phyloP scores from a whole-genome alignment of 1,284 basidiomycete genomes.

The Boletellus sp. region DNA sequence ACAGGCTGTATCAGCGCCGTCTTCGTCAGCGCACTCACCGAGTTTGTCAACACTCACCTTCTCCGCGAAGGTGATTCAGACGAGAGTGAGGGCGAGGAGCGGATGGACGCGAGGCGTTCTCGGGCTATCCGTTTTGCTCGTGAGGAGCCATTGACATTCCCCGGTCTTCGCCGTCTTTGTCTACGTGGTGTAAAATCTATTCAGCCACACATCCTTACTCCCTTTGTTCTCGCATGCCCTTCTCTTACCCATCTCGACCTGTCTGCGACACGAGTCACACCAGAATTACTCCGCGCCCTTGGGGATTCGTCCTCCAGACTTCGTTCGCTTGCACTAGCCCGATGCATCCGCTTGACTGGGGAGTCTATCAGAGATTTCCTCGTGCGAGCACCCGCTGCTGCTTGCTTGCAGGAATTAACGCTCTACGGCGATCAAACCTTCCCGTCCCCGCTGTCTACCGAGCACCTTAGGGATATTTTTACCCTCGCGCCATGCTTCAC shows the following conservation, averaged over 20 bases:
- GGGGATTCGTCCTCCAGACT: conserved; percentile 68
- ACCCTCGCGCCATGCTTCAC: conserved; percentile 78
- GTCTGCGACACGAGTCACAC: conserved; percentile 79
- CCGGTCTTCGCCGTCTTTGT: conserved; percentile 79
- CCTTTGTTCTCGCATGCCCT: conserved; percentile 84
- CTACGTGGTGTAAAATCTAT: conserved; percentile 82
- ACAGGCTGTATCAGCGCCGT: conserved; percentile 92
- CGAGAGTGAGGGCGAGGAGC: conserved; percentile 43
- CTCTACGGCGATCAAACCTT: conserved; percentile 89
- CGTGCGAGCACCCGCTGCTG: conserved; percentile 63
- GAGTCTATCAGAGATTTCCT: conserved; percentile 78
- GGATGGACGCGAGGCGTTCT: conserved; percentile 29
- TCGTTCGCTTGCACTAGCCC: conserved; percentile 80
- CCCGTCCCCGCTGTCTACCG: conserved; percentile 69
- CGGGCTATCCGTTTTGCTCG: conserved; percentile 33
- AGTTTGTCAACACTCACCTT: conserved; percentile 78
- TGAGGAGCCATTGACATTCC: conserved; percentile 62
- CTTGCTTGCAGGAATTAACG: conserved; percentile 73
- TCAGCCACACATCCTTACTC: conserved; percentile 65
- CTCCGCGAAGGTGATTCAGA: conserved; percentile 45
- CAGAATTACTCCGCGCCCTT: conserved; percentile 71
- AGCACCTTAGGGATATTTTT: conserved; percentile 71
- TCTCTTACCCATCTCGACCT: conserved; percentile 88
- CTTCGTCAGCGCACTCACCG: conserved; percentile 79
- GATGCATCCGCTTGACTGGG: conserved; percentile 82